phyloP scores from a whole-genome alignment of 768 basidiomycete genomes.

The Sporobolomyces phaffii region DNA sequence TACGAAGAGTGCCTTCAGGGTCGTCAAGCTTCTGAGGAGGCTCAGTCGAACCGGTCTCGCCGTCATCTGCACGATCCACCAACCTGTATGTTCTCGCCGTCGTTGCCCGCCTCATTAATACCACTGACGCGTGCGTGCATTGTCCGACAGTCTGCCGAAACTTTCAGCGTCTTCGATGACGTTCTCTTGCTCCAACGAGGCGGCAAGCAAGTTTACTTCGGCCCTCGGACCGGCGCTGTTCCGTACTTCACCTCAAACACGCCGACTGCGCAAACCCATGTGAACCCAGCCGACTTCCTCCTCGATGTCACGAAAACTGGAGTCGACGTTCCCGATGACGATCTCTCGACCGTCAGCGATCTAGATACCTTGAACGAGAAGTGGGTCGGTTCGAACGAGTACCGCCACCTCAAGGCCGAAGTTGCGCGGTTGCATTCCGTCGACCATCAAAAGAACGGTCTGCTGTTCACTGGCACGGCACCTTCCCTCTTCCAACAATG shows the following conservation, averaged over 20 bases:
- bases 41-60: conserved; percentile 49
- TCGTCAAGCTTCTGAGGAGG: conserved; percentile 49
- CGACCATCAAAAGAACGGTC: too few relatives aligned
- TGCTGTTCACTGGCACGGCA: too few relatives aligned
- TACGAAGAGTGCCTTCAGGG: conserved; percentile 50
- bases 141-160: conserved; percentile 52
- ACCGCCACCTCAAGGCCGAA: conserved; percentile 39
- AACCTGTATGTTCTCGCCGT: conserved; percentile 44
- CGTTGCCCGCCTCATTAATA: not conserved
- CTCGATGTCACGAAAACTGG: conserved; percentile 30
- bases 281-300: conserved; percentile 37
- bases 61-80: conserved; percentile 50
- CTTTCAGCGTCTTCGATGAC: conserved; percentile 56
- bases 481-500: conserved; percentile 41
- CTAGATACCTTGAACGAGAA: conserved; percentile 18
- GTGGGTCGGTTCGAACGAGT: conserved; percentile 38
- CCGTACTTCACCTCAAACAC: conserved; percentile 56
- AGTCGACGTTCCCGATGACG: conserved; percentile 31
- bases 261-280: not conserved
- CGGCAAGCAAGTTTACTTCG: conserved; percentile 65
- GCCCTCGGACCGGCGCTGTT: conserved; percentile 57
- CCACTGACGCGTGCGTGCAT: not conserved
- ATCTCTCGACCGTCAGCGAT: conserved; percentile 13
- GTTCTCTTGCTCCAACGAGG: conserved; percentile 59
- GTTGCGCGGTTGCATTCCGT: conserved; percentile 41